Evolutionary conservation across 1,139 yeast genomes (phyloP).

Genomic region (Suhomyces bribrorum): DNA sequence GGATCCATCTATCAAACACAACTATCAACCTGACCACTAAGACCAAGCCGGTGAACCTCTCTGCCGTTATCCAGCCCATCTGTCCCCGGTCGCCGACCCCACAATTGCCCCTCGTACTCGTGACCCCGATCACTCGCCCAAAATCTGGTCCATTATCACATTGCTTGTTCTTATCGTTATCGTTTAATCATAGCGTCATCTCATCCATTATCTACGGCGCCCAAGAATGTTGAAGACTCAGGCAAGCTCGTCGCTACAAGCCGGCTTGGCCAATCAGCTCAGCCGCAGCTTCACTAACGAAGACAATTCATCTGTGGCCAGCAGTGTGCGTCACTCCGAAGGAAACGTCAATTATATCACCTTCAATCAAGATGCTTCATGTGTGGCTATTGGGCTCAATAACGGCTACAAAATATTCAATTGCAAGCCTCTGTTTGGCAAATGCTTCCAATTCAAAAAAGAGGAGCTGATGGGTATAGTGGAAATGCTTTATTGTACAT

Average conservation of each 20-base stretch:
- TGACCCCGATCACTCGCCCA: too few species aligned
- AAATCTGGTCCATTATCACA: too few species aligned
- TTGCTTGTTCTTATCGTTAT: too few species aligned
- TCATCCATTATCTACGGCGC: not conserved
- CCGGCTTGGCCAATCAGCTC: constrained; percentile 14
- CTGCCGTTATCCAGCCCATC: too few species aligned
- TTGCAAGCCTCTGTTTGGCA: constrained; percentile 82
- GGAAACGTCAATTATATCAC: constrained; percentile 57
- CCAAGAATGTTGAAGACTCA: constrained; percentile 18
- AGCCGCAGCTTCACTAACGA: constrained; percentile 13
- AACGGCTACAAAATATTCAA: constrained; percentile 82
- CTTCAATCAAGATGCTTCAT: constrained; percentile 89
- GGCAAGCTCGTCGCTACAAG: constrained; percentile 14
- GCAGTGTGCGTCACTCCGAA: constrained; percentile 9
- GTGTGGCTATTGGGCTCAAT: constrained; percentile 79
- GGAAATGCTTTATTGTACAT: constrained; percentile 90
- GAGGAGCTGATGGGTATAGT: constrained; percentile 69
- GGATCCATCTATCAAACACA: too few species aligned
- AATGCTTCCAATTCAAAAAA: constrained; percentile 55
- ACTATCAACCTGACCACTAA: too few species aligned
- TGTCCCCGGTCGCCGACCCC: too few species aligned
- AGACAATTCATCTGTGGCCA: constrained; percentile 9
- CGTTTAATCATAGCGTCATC: too few species aligned
- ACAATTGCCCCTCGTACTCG: too few species aligned
- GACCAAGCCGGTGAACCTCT: too few species aligned